phyloP scores from a whole-genome alignment of 2,329 filamentous ascomycete genomes.

The Talaromyces sp. region DNA sequence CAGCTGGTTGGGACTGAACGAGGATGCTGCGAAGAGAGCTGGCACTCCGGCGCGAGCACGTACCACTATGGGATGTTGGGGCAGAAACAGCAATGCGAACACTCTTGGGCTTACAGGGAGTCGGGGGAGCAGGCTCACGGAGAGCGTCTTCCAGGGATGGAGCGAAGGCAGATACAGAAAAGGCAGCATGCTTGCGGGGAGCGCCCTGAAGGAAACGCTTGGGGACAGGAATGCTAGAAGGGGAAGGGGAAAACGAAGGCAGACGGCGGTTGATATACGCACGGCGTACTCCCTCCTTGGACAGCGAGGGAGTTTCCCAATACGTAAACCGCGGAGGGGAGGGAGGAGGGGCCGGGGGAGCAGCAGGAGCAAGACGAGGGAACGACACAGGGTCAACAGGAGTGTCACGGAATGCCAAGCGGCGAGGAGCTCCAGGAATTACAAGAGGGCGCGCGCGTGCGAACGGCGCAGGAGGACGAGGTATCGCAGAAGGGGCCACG shows the following conservation, averaged over 20 bases:
- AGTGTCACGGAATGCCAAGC: slow-evolving; percentile 14
- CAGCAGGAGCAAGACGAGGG: slow-evolving; percentile 8
- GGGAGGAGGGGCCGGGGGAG: slow-evolving; percentile 3
- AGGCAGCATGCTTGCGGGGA: background rate
- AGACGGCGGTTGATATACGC: slow-evolving; percentile 6
- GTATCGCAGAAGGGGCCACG: background rate
- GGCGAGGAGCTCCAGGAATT: slow-evolving; percentile 6
- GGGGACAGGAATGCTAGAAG: slow-evolving; percentile 17
- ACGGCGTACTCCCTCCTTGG: slow-evolving; percentile 8
- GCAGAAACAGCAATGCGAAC: background rate
- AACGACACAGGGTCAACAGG: slow-evolving; percentile 12
- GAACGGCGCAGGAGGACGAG: background rate
- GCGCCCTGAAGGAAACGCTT: background rate
- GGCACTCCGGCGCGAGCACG: slow-evolving; percentile 13
- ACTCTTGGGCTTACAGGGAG: background rate
- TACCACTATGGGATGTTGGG: slow-evolving; percentile 6
- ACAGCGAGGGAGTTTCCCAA: slow-evolving; percentile 8
- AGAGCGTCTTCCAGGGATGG: background rate
- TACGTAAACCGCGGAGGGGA: slow-evolving; percentile 2
- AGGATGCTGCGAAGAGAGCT: slow-evolving; percentile 14
- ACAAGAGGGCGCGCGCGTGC: background rate
- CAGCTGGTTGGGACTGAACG: slow-evolving; percentile 7
- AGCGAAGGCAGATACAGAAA: background rate
- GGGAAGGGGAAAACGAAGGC: background rate
- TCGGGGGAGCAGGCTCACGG: background rate